These are phyloP conservation scores for Magnolia changhungtana DNA, from an alignment of 164 flowering plant species.

Conservation along the genomic window DNA sequence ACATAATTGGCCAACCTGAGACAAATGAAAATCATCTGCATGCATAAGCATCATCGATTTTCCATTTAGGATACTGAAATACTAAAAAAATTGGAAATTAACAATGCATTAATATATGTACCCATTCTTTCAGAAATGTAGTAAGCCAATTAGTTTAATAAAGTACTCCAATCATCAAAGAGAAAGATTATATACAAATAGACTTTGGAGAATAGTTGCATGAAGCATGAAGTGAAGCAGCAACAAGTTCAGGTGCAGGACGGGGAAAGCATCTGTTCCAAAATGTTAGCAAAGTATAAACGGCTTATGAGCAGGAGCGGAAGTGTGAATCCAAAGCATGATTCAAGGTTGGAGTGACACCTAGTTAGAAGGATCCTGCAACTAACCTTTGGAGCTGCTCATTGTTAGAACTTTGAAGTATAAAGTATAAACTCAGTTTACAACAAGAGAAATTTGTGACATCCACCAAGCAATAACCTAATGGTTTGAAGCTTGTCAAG, in stretches of 20 bases:
- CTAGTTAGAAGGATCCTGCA: too few relatives aligned
- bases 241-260: too few relatives aligned
- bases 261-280: too few relatives aligned
- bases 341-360: too few relatives aligned
- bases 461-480: background rate
- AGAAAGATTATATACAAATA: too few relatives aligned
- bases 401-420: background rate
- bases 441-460: background rate
- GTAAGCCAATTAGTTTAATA: background rate
- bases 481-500: background rate
- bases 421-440: background rate
- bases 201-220: too few relatives aligned
- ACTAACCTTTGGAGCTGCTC: background rate
- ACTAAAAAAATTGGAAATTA: background rate
- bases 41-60: background rate
- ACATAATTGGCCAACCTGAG: constrained; percentile 78
- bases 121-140: background rate
- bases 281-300: too few relatives aligned
- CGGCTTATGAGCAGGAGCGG: too few relatives aligned
- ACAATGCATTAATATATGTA: background rate
- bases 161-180: background rate
- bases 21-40: constrained; percentile 8
- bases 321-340: too few relatives aligned
- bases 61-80: background rate
- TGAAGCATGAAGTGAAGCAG: too few relatives aligned